Conservation (phyloP, 768 basidiomycete species). For the Rhodotorula toruloides region DNA sequence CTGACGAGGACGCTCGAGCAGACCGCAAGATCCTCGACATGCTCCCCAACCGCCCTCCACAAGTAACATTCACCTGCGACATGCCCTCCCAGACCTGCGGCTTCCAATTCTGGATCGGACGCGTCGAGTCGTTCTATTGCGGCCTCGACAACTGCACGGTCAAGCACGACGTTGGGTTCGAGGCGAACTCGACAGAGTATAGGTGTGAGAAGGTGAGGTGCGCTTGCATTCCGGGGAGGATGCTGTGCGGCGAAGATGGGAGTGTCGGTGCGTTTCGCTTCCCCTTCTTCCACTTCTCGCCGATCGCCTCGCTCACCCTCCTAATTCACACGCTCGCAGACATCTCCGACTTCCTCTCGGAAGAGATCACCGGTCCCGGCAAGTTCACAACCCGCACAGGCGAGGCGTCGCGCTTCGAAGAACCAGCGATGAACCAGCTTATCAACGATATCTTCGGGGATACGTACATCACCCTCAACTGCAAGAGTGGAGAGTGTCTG, state of each 20-base stretch:
- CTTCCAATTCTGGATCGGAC: conserved; percentile 98
- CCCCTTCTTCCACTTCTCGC: not conserved
- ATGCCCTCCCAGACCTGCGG: conserved; percentile 60
- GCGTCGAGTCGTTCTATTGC: conserved; percentile 94
- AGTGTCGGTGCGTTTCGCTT: conserved; percentile 49
- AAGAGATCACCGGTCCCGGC: conserved; percentile 87
- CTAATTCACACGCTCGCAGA: conserved; percentile 53
- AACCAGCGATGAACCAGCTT: conserved; percentile 92
- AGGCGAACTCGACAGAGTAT: conserved; percentile 69
- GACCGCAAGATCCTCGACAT: conserved; percentile 91
- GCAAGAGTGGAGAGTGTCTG: conserved; percentile 86
- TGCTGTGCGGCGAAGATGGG: conserved; percentile 92
- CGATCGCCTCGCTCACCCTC: not conserved
- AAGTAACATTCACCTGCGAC: conserved; percentile 93
- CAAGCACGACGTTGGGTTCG: conserved; percentile 53
- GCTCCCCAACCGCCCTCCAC: conserved; percentile 84
- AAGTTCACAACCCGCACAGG: conserved; percentile 70
- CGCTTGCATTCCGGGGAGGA: conserved; percentile 84
- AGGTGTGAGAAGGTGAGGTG: conserved; percentile 79
- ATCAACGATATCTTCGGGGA: conserved; percentile 94
- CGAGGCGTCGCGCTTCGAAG: conserved; percentile 79
- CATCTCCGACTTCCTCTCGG: conserved; percentile 83
- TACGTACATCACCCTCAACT: conserved; percentile 75
- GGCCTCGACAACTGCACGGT: conserved; percentile 67
- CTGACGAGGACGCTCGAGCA: conserved; percentile 43